Base-by-base conservation (phyloP, 805 yeast species). In the Hyphopichia homilentoma region DNA sequence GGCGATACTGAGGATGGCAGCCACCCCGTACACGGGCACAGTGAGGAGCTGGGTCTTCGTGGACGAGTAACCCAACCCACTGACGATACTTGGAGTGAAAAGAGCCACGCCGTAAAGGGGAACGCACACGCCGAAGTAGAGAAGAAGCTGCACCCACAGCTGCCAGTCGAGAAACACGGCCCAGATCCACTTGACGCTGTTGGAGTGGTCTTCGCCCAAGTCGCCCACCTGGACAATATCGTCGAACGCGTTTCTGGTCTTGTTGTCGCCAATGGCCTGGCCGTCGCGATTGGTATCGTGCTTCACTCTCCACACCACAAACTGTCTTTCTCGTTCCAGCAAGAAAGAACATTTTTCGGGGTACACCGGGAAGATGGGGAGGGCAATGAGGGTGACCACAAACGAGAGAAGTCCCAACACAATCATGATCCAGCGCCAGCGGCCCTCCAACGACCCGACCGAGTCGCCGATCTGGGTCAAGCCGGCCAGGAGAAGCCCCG, bases 71-170 rank as follows among this genome's bases (percentile, higher is more conserved):
- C 76, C 76, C 52, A 70, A 52, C 33, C 54, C 57, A 29, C 48
- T 60, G 36, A 70, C 59, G 37, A 70, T 64, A 3, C 73, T 59
- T 7, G 76, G 75, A 20, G 70, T 43, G 36, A 70, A 69, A 13
- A 65, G 57, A 15, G 74, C 59, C 14, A 68, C 39, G 7, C 59
- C 65, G 35, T 63, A 63, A 5, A 57, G 48, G 16, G 68, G 65
- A 19, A 54, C 50, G 35, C 48, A 45, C 16, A 54, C 40, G 6
- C 57, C 61, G 45, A 48, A 50, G 38, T 57, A 54, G 25, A 48
- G 34, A 16, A 55, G 29, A 24, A 56, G 39, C 33, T 48, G 54
- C 12, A 41, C 29, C 42, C 56, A 58, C n/a, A 48, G 38, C 39
- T 57, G 60, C 54, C 54, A 57, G 31, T 54, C 61, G 17, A 27